Base-by-base conservation (phyloP, 2,329 filamentous ascomycete genomes). In the Bipolaris cookei region DNA sequence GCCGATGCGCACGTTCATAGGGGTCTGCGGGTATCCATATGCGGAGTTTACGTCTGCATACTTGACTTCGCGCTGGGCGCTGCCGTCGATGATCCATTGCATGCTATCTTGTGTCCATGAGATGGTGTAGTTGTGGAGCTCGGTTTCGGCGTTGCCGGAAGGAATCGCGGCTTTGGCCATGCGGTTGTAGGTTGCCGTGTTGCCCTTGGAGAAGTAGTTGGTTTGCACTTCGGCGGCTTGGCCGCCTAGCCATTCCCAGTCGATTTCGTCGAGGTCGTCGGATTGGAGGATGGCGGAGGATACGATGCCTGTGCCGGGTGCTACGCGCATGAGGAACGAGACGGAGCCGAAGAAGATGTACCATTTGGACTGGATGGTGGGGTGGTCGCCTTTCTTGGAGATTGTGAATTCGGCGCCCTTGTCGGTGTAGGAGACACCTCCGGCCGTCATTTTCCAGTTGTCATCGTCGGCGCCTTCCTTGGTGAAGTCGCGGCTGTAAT, bases 321-420 rank as follows among this genome's bases (percentile, higher is more conserved):
- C 88, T 3, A 90, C 89, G 79, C 91, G 91, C 81, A 96, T 85
- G 64, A 86, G 82, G 56, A 94, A 83, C 76, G 95, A 91, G 54
- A 91, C 87, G 58, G 88, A 86, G 49, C 92, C 92, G 65, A 90
- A 94, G 81, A 96, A 92, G 77, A 96, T 90, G 80, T 92, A 95
- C 75, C 92, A 94, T 67, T 87, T 86, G 45, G 90, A 88, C 63
- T 87, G 84, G 59, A 96, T 84, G 1, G 91, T 96, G 1, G 83
- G 83, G 2, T 83, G 80, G 56, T 84, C 77, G n/a, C 76, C 78
- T 20, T 76, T 74, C 61, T 79, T 80, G 43, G 69, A 71, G 62
- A 84, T 81, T 34, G 71, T 78, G 70, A 85, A 84, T 14, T 79
- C 75, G 42, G 80, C 81, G 21, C 82, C 83, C 14, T 78, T 72